Base-by-base conservation (phyloP, 306 rosid species). In the Cyclanthera cordifolia region DNA sequence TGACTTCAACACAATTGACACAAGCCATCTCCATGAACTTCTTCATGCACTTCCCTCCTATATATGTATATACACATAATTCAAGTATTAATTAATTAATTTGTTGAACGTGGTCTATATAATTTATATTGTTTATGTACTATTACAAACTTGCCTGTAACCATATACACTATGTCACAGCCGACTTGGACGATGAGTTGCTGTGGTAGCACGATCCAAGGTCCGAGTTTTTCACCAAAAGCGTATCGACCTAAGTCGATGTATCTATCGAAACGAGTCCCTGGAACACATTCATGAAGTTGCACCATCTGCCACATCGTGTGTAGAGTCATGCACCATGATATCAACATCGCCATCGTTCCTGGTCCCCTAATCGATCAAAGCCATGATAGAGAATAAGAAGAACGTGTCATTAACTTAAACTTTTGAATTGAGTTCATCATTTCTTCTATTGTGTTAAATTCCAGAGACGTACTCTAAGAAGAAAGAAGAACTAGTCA, bases 271-370 rank as follows among this genome's bases (percentile, higher is more conserved):
- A 93, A 89, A 1, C 96, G 82, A 4, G 85, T 90, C 27, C 96
- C 98, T 0, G 94, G 91, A 49, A 93, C 95, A 78, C 96, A 87
- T 70, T 93, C 96, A 65, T 93, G 96, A 70, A 93, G 95, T 63
- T 93, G 96, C 65, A 87, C 79, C 96, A 93, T 89, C 73, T 89
- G 98, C 98, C 98, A 87, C 91, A 93, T 76, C 39, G 98, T 83
- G 83, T 87, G 86, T 73, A 93, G 76, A 51, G 96, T 93, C 70
- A 93, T 77, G 72, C 85, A 80, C 98, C 98, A 93, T 6, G 91
- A 80, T 30, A 89, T 1, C 30, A 78, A 56, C 85, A 93, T 25
- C 34, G 77, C 81, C 80, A 87, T 53, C 9, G 85, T 84, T 64
- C 98, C 98, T 27, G 94, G 98, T 58, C 86, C 93, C 98, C 98